Conservation (phyloP, 1,284 basidiomycete species). For the Ganoderma boninense region DNA sequence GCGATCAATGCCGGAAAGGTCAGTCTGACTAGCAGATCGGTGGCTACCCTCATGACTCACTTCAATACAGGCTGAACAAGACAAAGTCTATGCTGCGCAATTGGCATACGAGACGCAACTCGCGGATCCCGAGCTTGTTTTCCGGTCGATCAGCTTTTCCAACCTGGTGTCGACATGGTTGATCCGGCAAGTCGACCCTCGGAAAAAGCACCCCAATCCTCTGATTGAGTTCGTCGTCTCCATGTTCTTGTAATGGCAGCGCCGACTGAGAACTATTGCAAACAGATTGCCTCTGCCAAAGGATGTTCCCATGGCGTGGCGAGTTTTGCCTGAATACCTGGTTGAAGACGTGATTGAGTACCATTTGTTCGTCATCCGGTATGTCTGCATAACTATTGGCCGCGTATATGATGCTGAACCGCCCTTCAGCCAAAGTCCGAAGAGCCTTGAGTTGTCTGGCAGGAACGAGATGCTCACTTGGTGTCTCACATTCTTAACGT, state of each 20-base stretch:
- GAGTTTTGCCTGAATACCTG: conserved; percentile 93
- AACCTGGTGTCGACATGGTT: conserved; percentile 96
- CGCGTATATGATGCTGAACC: background rate
- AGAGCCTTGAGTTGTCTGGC: conserved; percentile 83
- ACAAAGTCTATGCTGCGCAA: conserved; percentile 73
- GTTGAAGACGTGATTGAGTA: conserved; percentile 96
- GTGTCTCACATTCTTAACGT: conserved; percentile 91
- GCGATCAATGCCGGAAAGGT: conserved; percentile 62
- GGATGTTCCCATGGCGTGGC: conserved; percentile 87
- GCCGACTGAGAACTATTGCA: background rate
- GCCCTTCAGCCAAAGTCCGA: conserved; percentile 69
- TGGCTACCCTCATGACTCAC: background rate
- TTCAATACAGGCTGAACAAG: conserved; percentile 64
- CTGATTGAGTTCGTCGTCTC: conserved; percentile 64
- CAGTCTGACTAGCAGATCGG: background rate
- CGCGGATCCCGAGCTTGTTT: conserved; percentile 86
- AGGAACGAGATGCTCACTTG: conserved; percentile 92
- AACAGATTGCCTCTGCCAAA: conserved; percentile 84
- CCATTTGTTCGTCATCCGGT: conserved; percentile 86
- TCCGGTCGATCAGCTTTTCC: conserved; percentile 84
- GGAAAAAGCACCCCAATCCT: conserved; percentile 78
- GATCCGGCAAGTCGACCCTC: conserved; percentile 91
- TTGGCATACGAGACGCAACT: conserved; percentile 89
- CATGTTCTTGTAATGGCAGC: background rate
- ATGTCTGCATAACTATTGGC: conserved; percentile 36